Evolutionary conservation across 768 basidiomycete species (phyloP).

Genomic region (Strobilomyces dryophilus): DNA sequence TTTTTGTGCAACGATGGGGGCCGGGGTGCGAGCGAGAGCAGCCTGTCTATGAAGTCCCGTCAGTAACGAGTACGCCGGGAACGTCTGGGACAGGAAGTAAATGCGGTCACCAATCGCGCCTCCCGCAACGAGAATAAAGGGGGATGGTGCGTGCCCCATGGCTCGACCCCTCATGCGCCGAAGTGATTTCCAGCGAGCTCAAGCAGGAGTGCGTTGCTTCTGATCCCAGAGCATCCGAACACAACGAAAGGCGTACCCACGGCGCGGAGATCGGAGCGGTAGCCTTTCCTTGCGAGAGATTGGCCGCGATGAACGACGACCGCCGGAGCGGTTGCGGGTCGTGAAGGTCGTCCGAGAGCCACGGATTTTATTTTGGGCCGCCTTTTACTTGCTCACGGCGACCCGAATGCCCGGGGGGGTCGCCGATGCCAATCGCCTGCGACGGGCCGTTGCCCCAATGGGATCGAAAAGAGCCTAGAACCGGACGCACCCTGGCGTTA

Average conservation of each 20-base stretch:
- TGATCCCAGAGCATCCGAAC: too few species aligned
- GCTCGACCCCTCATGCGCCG: conserved; percentile 76
- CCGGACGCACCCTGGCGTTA: too few species aligned
- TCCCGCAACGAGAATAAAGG: conserved; percentile 29
- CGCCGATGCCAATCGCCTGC: too few species aligned
- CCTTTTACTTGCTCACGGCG: conserved; percentile 57
- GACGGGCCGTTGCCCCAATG: too few species aligned
- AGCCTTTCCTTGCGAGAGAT: conserved; percentile 57
- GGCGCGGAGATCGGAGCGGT: conserved; percentile 72
- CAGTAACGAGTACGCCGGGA: conserved; percentile 46
- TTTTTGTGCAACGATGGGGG: conserved; percentile 63
- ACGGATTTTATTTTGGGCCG: conserved; percentile 47
- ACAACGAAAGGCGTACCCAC: conserved; percentile 44
- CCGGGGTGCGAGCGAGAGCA: conserved; percentile 71
- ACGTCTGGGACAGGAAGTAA: conserved; percentile 1
- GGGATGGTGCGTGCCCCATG: conserved; percentile 24
- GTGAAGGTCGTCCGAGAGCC: conserved; percentile 43
- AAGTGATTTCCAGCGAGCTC: conserved; percentile 78
- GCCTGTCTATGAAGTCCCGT: conserved; percentile 43
- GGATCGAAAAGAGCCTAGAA: too few species aligned
- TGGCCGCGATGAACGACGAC: conserved; percentile 64
- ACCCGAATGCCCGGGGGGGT: too few species aligned
- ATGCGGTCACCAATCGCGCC: conserved; percentile 29
- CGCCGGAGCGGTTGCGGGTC: conserved; percentile 66
- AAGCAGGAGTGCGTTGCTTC: conserved; percentile 75